A percentile compares a stretch with the other conserved stretches of the same genome.
These are phyloP conservation scores for Tetracladium setigerum DNA, from an alignment of 495 filamentous ascomycete species.

Conservation along the genomic window DNA sequence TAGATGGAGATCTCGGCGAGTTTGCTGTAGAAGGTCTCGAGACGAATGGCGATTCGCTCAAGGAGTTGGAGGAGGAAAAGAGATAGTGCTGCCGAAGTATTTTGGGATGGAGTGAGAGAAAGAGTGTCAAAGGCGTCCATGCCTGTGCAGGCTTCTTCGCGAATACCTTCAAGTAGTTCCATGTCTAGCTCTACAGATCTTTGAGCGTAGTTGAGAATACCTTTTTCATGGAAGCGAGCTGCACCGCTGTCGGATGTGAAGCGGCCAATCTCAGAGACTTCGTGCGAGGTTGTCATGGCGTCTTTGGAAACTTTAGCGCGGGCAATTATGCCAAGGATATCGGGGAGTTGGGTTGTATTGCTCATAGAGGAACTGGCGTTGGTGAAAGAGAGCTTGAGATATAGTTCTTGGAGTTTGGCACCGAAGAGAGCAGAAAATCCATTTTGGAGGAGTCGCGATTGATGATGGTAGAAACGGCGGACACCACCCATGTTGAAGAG, in stretches of 20 bases:
- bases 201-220: slow-evolving; percentile 26
- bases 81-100: slow-evolving; percentile 19
- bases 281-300: slow-evolving; percentile 20
- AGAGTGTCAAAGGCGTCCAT: slow-evolving; percentile 28
- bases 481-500: slow-evolving; percentile 30
- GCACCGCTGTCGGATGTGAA: slow-evolving; percentile 24
- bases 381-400: slow-evolving; percentile 27
- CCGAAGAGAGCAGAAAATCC: slow-evolving; percentile 27
- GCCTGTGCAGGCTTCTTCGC: slow-evolving; percentile 23
- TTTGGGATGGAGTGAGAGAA: slow-evolving; percentile 15
- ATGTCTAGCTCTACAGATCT: slow-evolving; percentile 22
- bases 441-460: slow-evolving; percentile 27
- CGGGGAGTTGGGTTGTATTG: slow-evolving; percentile 23
- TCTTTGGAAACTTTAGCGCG: slow-evolving; percentile 23
- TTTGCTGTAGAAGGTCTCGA: slow-evolving; percentile 24
- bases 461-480: slow-evolving; percentile 29
- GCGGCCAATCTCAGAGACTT: slow-evolving; percentile 25
- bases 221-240: slow-evolving; percentile 24
- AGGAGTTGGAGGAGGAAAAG: slow-evolving; percentile 24
- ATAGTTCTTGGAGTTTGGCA: slow-evolving; percentile 25
- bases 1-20: slow-evolving; percentile 24
- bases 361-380: slow-evolving; percentile 19
- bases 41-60: slow-evolving; percentile 23
- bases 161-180: slow-evolving; percentile 23
- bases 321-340: slow-evolving; percentile 26